Percentiles rank a stretch among this genome's conserved stretches.
Evolutionary conservation across 2,329 filamentous ascomycete genomes (phyloP).

Genomic region (Aspergillus sp.): DNA sequence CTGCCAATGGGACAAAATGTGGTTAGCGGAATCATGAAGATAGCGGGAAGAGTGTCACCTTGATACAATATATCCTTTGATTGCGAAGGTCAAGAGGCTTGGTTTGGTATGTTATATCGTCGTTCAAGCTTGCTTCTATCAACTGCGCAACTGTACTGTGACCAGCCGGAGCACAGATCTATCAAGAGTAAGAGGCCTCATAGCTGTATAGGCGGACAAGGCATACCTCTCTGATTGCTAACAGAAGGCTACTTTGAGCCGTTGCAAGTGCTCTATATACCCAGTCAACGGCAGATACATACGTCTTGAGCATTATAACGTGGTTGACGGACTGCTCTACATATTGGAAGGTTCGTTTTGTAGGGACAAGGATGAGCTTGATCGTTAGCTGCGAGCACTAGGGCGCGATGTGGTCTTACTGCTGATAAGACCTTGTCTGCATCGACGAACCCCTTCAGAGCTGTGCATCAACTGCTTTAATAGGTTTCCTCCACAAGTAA

Average conservation of each 20-base stretch:
- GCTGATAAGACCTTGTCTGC: slow-evolving; percentile 78
- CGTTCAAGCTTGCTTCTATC: slow-evolving; percentile 75
- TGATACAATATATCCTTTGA: slow-evolving; percentile 88
- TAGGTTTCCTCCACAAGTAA: neutral
- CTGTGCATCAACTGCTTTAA: slow-evolving; percentile 45
- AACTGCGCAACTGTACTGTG: slow-evolving; percentile 64
- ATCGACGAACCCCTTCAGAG: slow-evolving; percentile 75
- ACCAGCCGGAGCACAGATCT: slow-evolving; percentile 68
- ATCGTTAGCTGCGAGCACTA: slow-evolving; percentile 21
- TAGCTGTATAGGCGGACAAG: neutral
- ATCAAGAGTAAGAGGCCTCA: slow-evolving; percentile 10
- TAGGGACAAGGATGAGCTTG: slow-evolving; percentile 77
- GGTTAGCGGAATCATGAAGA: slow-evolving; percentile 17
- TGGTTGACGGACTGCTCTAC: slow-evolving; percentile 85
- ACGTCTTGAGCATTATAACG: slow-evolving; percentile 83
- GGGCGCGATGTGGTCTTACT: slow-evolving; percentile 49
- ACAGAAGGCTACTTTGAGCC: slow-evolving; percentile 66
- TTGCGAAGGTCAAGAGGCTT: slow-evolving; percentile 85
- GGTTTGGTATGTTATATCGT: slow-evolving; percentile 77
- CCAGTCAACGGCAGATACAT: slow-evolving; percentile 69
- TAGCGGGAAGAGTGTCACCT: slow-evolving; percentile 49
- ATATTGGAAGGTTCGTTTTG: slow-evolving; percentile 66
- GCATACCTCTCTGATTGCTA: slow-evolving; percentile 65
- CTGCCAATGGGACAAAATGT: slow-evolving; percentile 43
- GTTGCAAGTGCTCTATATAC: slow-evolving; percentile 71